Evolutionary conservation across 352 stramenopile genomes (phyloP), one percentile per base, ranked within the genome.

Genomic region (Pythium plurisporium): DNA sequence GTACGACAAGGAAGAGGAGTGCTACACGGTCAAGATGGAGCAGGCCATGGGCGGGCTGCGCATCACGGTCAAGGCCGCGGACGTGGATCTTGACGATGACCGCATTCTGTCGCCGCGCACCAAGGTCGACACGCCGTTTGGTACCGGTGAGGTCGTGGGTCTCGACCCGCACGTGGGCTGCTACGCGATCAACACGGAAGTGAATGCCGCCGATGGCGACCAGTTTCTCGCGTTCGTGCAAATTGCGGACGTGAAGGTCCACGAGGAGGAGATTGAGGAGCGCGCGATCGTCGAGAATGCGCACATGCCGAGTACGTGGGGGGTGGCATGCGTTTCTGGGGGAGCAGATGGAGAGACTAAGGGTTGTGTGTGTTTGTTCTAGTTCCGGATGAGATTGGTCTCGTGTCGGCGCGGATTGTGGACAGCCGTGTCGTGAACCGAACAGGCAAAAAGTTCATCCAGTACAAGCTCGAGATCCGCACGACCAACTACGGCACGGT

Each of bases 401-500:
- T 95, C 7, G 80, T 90, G 27, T 86, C 85, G 34, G 85, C 83
- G 30, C 80, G 82, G 25, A 93, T 95, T 34, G 82, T 91, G 20
- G 83, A 95, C 66, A 89, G 76, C 59, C 82, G 83, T 43, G 81
- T 95, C 53, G 76, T 93, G 44, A 91, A 91, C 56, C 77, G 75
- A 37, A 90, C 75, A 33, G 79, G 79, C 58, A 91, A 90, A 61
- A 93, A 93, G 64, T 95, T 92, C 51, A 91, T 95, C 47, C 82
- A 95, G 70, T 95, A 95, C 76, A 92, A 95, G 64, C 67, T 95
- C 36, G 82, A 95, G 69, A 90, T 95, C 63, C 72, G 78, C 57
- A 95, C 85, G 46, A 87, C 64, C 36, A 95, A 93, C 74, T 93
- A 91, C 64, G 85, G 85, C 74, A 95, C 85, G 12, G 72, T 95